Evolutionary conservation across 169 alveolate genomes (phyloP).

Genomic region (Theileria luwenshuni): DNA sequence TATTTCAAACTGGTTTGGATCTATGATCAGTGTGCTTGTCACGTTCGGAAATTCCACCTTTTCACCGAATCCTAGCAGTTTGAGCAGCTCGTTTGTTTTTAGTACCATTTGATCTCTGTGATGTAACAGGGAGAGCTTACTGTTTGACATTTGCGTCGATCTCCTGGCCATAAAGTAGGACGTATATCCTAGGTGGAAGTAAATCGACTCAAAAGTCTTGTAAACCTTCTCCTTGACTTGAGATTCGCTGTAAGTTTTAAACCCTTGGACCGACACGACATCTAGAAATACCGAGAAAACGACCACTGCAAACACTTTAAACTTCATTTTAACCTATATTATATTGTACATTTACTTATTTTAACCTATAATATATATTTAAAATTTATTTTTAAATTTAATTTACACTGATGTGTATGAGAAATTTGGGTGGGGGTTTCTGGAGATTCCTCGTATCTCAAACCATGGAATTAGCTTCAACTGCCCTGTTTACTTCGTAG

Average conservation of each 20-base stretch:
- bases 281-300: no score
- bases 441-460: background rate
- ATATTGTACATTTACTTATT: background rate
- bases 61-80: background rate
- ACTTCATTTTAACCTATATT: background rate
- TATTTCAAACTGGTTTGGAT: background rate
- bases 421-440: background rate
- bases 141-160: background rate
- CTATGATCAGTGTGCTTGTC: background rate
- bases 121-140: background rate
- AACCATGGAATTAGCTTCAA: background rate
- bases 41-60: background rate
- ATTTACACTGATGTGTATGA: background rate
- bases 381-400: background rate
- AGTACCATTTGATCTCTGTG: background rate
- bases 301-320: no score
- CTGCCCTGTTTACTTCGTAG: slow-evolving; percentile 25
- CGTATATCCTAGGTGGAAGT: background rate
- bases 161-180: background rate
- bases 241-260: no score
- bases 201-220: background rate
- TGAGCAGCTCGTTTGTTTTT: background rate
- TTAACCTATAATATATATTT: background rate
- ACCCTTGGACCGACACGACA: no score
- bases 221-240: background rate